These are phyloP conservation scores for Nigrospora oryzae DNA, from an alignment of 2,329 filamentous ascomycete species.

Conservation along the genomic window DNA sequence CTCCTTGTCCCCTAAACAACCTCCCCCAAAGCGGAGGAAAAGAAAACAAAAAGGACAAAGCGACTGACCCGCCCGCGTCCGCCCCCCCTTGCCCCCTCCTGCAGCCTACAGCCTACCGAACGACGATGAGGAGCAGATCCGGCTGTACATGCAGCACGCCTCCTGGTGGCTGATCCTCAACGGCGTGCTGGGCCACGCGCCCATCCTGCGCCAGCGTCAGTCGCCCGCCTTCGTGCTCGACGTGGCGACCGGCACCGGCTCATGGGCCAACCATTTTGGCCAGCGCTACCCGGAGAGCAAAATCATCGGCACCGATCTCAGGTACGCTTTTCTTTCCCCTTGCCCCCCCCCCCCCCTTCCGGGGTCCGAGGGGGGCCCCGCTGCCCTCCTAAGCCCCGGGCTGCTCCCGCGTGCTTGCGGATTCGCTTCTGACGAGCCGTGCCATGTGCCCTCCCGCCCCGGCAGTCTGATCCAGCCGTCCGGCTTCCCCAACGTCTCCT, in stretches of 20 bases:
- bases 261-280: slow-evolving; percentile 1
- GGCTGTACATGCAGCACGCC: slow-evolving; percentile 1
- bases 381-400: too few relatives aligned
- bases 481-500: neutral
- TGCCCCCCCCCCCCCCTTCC: too few relatives aligned
- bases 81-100: too few relatives aligned
- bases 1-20: too few relatives aligned
- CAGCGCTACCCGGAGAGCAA: neutral
- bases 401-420: too few relatives aligned
- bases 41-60: too few relatives aligned
- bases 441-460: too few relatives aligned
- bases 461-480: slow-evolving; percentile 1
- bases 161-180: neutral
- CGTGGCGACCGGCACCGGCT: neutral
- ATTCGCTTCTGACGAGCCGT: too few relatives aligned
- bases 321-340: too few relatives aligned
- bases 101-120: slow-evolving; percentile 1
- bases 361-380: too few relatives aligned
- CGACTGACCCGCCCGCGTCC: too few relatives aligned
- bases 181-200: neutral
- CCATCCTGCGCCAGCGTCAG: neutral
- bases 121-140: neutral
- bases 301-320: neutral
- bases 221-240: neutral
- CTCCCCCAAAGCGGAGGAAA: too few relatives aligned